Evolutionary conservation across 2,329 filamentous ascomycete genomes (phyloP), one percentile per base, ranked within the genome.

Genomic region (Pestalotiopsis sp.): DNA sequence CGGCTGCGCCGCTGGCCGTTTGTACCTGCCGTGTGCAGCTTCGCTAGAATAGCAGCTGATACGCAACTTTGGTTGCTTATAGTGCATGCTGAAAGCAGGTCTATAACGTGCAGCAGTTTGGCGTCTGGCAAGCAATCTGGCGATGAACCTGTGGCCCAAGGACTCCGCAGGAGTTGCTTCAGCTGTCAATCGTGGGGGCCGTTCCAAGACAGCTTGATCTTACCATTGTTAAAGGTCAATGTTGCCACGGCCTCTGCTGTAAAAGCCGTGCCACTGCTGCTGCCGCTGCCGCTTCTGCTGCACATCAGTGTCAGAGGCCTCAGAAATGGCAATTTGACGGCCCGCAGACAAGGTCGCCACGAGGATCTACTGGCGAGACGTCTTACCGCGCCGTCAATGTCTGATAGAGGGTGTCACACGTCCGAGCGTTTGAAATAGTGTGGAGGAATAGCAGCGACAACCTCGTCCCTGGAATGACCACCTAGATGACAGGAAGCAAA

Each of bases 361-460:
- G 57, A 59, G 57, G 57, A 59, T 14, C 57, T 52, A 59, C 57
- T 27, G 57, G 12, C 57, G 20, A 27, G 23, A 59, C 27, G 57
- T 59, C 57, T 59, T 59, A 59, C 57, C 57, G 57, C 25, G 12
- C 57, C 57, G 57, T 59, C 27, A 27, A 13, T 59, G 57, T 59
- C 45, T 52, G 45, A 52, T 17, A 17, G 45, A 52, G 17, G 17
- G n/a, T 52, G 45, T 9, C 7, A 52, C 7, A 52, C 45, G 45
- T 52, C 45, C 45, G 45, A 52, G 45, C 45, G 45, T 52, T n/a
- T 52, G 45, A 9, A 52, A 52, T 23, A 52, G 45, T 20, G 45
- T 23, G 45, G 45, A 17, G n/a, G 31, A 36, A 9, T 23, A 20
- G 17, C 17, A 52, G 20, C 45, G 20, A 52, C 45, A 20, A 9